phyloP scores from a whole-genome alignment of 306 rosid genomes.

The Prunus persica region Prunus_persica_NCBIv2 NC_034009.1:35803001-35803500 shows the following conservation, averaged over 20 bases:
- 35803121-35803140: background rate
- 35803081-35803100: constrained; percentile 80
- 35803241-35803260: background rate
- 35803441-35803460: constrained; percentile 75
- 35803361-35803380: constrained; percentile 1
- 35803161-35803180: background rate
- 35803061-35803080: constrained; percentile 84
- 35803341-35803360: constrained; percentile 1
- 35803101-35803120: constrained; percentile 41
- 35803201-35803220: background rate
- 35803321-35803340: background rate
- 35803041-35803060: constrained; percentile 55
- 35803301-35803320: background rate
- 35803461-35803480: constrained; percentile 82
- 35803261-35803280: background rate
- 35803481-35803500: constrained; percentile 70
- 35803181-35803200: background rate
- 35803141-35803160: background rate
- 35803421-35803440: constrained; percentile 70
- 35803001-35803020: constrained; percentile 68
- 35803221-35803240: background rate
- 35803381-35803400: background rate
- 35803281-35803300: background rate
- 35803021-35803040: constrained; percentile 61
- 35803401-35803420: constrained; percentile 81